Evolutionary conservation across 805 yeast genomes (phyloP).

Genomic region (Yamadazyma takamatsuzukensis): DNA sequence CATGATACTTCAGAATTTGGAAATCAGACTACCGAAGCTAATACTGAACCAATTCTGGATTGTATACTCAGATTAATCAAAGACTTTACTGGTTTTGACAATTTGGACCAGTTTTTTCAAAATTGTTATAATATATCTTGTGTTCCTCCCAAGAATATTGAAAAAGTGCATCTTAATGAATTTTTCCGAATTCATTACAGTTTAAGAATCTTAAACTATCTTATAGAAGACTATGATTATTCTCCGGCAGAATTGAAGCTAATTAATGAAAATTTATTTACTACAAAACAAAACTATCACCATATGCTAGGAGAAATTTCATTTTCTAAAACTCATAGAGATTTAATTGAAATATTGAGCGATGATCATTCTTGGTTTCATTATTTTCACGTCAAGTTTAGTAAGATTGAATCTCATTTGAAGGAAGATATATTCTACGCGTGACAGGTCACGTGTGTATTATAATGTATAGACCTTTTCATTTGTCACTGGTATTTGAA

Average conservation of each 20-base stretch:
- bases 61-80: too few species aligned
- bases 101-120: too few species aligned
- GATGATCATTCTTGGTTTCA: conserved; percentile 6
- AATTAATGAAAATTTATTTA: background rate
- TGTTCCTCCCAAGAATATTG: too few species aligned
- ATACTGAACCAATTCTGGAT: background rate
- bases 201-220: conserved; percentile 6
- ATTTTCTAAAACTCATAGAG: background rate
- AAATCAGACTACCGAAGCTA: too few species aligned
- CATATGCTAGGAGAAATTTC: conserved; percentile 5
- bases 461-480: too few species aligned
- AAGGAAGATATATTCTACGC: too few species aligned
- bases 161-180: background rate
- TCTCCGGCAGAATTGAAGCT: background rate
- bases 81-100: too few species aligned
- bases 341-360: conserved; percentile 2
- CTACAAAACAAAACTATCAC: conserved; percentile 7
- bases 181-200: conserved; percentile 4
- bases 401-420: conserved; percentile 1
- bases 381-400: conserved; percentile 8
- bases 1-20: too few species aligned
- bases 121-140: too few species aligned
- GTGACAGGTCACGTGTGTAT: too few species aligned
- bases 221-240: conserved; percentile 7
- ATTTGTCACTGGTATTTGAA: too few species aligned